phyloP scores from a whole-genome alignment of 768 basidiomycete species.

The Stropharia rugosoannulata region DNA sequence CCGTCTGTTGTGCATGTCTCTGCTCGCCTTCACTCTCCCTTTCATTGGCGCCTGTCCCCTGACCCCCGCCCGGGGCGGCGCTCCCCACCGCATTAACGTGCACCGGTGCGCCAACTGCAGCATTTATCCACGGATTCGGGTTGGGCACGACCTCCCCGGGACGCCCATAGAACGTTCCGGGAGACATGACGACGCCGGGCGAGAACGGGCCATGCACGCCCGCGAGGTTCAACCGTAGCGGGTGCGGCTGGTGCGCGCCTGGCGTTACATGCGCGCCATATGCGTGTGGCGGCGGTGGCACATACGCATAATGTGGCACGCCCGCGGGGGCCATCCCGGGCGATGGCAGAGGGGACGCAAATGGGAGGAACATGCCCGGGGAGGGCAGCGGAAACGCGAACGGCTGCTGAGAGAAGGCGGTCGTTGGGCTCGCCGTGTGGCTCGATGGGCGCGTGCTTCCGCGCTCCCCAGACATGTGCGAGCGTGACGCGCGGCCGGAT shows the following conservation, averaged over 20 bases:
- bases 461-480: background rate
- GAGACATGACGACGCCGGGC: conserved; percentile 70
- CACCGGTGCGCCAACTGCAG: conserved; percentile 48
- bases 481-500: conserved; percentile 8
- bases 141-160: conserved; percentile 36
- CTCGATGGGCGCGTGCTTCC: background rate
- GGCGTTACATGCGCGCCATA: conserved; percentile 2
- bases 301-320: background rate
- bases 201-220: conserved; percentile 49
- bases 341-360: conserved; percentile 1
- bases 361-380: conserved; percentile 29
- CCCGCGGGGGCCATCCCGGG: background rate
- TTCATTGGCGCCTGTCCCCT: background rate
- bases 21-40: background rate
- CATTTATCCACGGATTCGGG: conserved; percentile 42
- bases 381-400: conserved; percentile 61
- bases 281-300: conserved; percentile 8
- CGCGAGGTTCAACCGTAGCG: conserved; percentile 19
- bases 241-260: conserved; percentile 3
- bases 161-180: conserved; percentile 73
- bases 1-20: background rate
- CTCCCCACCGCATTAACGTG: conserved; percentile 15
- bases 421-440: conserved; percentile 1
- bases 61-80: conserved; percentile 8
- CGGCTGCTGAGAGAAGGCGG: conserved; percentile 57